Percentiles rank a stretch among this genome's conserved stretches.
phyloP scores from a whole-genome alignment of 768 basidiomycete genomes.

The Agaricus blazei region DNA sequence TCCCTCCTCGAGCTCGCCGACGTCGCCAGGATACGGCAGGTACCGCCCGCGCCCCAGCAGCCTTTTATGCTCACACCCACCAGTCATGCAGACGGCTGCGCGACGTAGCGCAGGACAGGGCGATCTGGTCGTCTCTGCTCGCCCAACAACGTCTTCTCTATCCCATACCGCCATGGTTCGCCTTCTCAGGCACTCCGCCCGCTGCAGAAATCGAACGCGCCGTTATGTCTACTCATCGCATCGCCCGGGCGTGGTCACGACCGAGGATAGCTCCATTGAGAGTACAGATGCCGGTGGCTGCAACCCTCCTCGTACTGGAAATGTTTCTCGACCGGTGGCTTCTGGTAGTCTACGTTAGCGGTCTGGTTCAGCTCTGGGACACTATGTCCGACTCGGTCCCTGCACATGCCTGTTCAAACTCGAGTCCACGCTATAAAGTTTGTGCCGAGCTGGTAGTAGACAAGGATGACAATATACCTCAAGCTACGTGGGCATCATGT shows the following conservation, averaged over 20 bases:
- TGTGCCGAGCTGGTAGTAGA: constrained; percentile 11
- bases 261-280: background rate
- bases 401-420: constrained; percentile 6
- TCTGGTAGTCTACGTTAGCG: constrained; percentile 37
- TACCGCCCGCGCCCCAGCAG: background rate
- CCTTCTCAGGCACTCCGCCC: background rate
- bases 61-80: background rate
- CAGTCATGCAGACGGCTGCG: constrained; percentile 4
- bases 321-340: constrained; percentile 45
- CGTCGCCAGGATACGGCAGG: constrained; percentile 10
- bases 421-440: constrained; percentile 4
- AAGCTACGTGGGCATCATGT: background rate
- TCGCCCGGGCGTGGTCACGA: constrained; percentile 4
- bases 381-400: constrained; percentile 9
- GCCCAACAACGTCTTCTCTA: background rate
- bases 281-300: background rate
- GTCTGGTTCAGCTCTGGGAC: constrained; percentile 40
- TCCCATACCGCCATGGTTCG: constrained; percentile 1
- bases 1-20: constrained; percentile 2
- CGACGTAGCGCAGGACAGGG: constrained; percentile 2
- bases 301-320: constrained; percentile 29
- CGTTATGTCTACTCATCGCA: constrained; percentile 2
- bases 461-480: background rate
- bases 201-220: constrained; percentile 1
- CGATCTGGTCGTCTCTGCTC: background rate